Conservation (phyloP, 2,329 filamentous ascomycete species). For the Pleoardoris graminearum region DNA sequence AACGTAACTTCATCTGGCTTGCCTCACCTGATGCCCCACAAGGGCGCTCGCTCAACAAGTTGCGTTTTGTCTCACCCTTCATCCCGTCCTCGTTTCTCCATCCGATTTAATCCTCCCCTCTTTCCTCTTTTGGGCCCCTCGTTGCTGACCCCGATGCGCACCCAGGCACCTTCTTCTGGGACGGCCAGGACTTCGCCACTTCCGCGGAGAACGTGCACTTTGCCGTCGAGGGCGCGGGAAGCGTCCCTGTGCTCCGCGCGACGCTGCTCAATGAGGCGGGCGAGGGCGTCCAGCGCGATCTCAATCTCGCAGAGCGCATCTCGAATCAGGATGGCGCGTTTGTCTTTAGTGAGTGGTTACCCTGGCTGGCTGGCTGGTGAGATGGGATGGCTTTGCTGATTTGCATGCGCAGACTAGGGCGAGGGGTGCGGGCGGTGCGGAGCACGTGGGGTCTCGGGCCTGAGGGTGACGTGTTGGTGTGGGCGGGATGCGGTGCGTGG, state of each 20-base stretch:
- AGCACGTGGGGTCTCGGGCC: not conserved
- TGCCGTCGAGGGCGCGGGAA: slow-evolving; percentile 55
- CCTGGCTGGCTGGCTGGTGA: too few relatives aligned
- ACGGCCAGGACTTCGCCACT: slow-evolving; percentile 51
- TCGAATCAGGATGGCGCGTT: slow-evolving; percentile 57
- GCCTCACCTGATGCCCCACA: too few relatives aligned
- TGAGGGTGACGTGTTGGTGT: not conserved
- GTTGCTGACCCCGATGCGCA: not conserved
- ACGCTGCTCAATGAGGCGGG: slow-evolving; percentile 50
- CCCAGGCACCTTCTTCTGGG: slow-evolving; percentile 54
- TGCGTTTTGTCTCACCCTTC: too few relatives aligned
- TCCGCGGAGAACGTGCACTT: slow-evolving; percentile 55
- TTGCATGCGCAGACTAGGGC: not conserved
- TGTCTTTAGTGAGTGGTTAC: slow-evolving; percentile 20
- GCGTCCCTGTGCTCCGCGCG: slow-evolving; percentile 59
- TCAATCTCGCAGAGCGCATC: slow-evolving; percentile 62
- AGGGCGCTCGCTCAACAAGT: too few relatives aligned
- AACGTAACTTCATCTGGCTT: too few relatives aligned
- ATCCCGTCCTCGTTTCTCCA: too few relatives aligned
- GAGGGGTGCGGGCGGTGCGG: too few relatives aligned
- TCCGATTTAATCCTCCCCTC: not conserved
- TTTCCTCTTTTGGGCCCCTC: not conserved
- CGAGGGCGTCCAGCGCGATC: slow-evolving; percentile 47
- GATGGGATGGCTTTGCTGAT: too few relatives aligned
- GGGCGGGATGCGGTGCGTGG: not conserved